Evolutionary conservation across 169 alveolate genomes (phyloP).

Genomic region (Cryptosporidium andersoni): DNA sequence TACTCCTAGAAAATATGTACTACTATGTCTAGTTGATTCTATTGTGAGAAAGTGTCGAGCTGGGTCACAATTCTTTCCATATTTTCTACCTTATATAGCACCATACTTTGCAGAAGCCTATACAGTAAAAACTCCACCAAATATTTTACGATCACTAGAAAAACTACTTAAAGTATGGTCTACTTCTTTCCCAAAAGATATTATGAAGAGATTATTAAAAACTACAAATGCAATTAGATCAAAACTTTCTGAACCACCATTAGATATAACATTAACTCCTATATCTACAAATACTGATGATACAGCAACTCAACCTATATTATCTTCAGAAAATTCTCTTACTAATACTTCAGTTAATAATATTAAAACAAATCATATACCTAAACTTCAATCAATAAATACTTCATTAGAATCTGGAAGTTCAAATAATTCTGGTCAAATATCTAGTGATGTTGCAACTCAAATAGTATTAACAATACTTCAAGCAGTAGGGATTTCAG

Average conservation of each 20-base stretch:
- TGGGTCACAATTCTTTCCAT: slow-evolving; percentile 62
- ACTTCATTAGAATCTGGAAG: not conserved
- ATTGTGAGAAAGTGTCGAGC: slow-evolving; percentile 66
- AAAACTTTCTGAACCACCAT: slow-evolving; percentile 58
- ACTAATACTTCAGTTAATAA: not conserved
- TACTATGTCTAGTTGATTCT: slow-evolving; percentile 61
- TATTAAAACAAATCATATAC: not conserved
- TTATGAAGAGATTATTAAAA: slow-evolving; percentile 28
- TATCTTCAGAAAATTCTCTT: not conserved
- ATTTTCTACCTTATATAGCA: slow-evolving; percentile 67
- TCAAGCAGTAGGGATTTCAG: slow-evolving; percentile 20
- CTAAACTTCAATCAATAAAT: not conserved
- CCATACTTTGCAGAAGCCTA: slow-evolving; percentile 72
- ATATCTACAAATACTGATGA: not conserved
- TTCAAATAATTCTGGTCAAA: not conserved
- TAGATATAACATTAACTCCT: slow-evolving; percentile 25
- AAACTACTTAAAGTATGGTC: slow-evolving; percentile 59
- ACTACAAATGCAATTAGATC: slow-evolving; percentile 63
- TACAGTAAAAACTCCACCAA: slow-evolving; percentile 50
- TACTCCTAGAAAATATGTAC: slow-evolving; percentile 67
- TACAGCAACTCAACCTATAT: not conserved
- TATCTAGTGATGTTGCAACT: slow-evolving; percentile 6
- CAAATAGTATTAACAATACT: slow-evolving; percentile 16
- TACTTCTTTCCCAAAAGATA: slow-evolving; percentile 55
- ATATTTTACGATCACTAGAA: slow-evolving; percentile 59